Conservation (phyloP, 306 rosid genomes). For the Glycine soja region DNA sequence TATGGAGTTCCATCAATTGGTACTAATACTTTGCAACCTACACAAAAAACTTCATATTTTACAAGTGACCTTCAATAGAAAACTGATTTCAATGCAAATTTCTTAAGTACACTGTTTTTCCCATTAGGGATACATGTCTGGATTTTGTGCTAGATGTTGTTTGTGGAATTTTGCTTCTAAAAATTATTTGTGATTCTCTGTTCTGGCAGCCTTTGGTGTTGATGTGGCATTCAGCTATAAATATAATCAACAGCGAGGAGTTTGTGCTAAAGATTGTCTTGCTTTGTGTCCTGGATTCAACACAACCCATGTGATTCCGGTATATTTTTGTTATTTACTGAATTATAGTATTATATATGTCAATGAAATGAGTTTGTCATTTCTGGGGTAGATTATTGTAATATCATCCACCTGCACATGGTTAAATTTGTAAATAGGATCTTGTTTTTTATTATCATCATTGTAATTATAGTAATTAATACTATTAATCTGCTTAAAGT, state of each 20-base stretch:
- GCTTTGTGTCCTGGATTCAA: constrained; percentile 89
- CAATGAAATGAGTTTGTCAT: not conserved
- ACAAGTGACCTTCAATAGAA: constrained; percentile 10
- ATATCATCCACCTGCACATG: not conserved
- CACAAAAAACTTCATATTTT: not conserved
- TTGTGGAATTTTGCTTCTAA: constrained; percentile 15
- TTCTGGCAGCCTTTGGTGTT: constrained; percentile 78
- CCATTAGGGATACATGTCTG: constrained; percentile 6
- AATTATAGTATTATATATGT: not conserved
- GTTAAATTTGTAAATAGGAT: constrained; percentile 15
- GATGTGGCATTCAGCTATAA: constrained; percentile 90
- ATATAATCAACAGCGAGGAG: constrained; percentile 75
- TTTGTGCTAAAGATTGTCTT: constrained; percentile 81
- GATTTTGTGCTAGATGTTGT: constrained; percentile 13
- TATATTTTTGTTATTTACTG: constrained; percentile 49
- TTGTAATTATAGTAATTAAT: not conserved
- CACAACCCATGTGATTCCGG: constrained; percentile 86
- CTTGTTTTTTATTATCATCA: not conserved
- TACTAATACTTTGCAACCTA: constrained; percentile 44
- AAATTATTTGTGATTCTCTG: constrained; percentile 35
- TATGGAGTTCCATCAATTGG: constrained; percentile 90
- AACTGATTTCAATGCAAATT: constrained; percentile 14
- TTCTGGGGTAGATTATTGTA: constrained; percentile 24
- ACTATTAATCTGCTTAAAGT: not conserved
- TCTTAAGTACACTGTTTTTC: not conserved